Conservation (phyloP, 768 basidiomycete species). For the Pholiota conissans region DNA sequence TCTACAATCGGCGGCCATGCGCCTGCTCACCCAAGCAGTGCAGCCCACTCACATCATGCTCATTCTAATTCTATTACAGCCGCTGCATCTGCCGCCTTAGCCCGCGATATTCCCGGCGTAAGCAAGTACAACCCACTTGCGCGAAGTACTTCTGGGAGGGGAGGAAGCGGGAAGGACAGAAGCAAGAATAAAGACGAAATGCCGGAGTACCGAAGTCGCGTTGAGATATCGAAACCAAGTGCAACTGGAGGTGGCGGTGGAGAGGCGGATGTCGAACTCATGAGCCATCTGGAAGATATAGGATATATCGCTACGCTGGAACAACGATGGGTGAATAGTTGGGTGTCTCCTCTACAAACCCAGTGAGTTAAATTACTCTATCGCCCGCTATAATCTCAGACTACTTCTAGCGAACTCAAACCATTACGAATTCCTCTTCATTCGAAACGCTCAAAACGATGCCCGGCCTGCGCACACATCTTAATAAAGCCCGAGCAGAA, state of each 20-base stretch:
- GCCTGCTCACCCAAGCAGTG: constrained; percentile 44
- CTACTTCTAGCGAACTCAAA: constrained; percentile 63
- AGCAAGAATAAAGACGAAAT: constrained; percentile 75
- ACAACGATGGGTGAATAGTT: constrained; percentile 81
- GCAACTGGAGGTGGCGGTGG: constrained; percentile 58
- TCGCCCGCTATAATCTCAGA: neutral
- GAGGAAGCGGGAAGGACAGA: constrained; percentile 57
- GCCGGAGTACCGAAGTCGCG: constrained; percentile 70
- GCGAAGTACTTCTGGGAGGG: constrained; percentile 43
- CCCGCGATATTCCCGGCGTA: constrained; percentile 84
- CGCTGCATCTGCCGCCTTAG: constrained; percentile 85
- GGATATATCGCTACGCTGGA: constrained; percentile 70
- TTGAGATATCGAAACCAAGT: constrained; percentile 61
- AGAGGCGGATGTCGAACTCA: constrained; percentile 68
- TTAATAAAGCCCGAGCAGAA: constrained; percentile 99
- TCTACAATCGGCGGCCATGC: constrained; percentile 52
- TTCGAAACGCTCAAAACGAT: constrained; percentile 94
- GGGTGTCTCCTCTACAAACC: constrained; percentile 65
- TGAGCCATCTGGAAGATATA: constrained; percentile 61
- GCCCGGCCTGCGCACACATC: constrained; percentile 91
- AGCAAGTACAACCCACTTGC: constrained; percentile 71
- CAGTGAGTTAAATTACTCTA: constrained; percentile 45
- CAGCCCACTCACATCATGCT: constrained; percentile 66
- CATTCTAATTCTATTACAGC: constrained; percentile 84
- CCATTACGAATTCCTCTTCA: constrained; percentile 91